Conservation (phyloP, 2,329 filamentous ascomycete species). For the Aureobasidium leucospermi region DNA sequence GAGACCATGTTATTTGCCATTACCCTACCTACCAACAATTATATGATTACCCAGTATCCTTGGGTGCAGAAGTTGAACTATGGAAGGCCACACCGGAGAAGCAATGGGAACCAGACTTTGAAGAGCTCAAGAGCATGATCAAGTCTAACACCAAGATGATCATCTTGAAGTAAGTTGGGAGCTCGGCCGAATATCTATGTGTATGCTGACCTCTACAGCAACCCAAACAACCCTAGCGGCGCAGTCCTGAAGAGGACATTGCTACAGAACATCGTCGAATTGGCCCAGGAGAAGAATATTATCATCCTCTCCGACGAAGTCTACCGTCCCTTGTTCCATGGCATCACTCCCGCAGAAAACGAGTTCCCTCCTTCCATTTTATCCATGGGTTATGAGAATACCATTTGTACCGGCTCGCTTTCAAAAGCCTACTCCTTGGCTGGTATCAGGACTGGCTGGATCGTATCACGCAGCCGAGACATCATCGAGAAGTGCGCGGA, state of each 20-base stretch:
- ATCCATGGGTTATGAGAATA: slow-evolving; percentile 63
- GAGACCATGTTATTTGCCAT: slow-evolving; percentile 79
- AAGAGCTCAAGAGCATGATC: slow-evolving; percentile 58
- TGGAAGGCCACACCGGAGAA: slow-evolving; percentile 64
- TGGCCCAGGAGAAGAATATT: slow-evolving; percentile 57
- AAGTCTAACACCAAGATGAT: slow-evolving; percentile 65
- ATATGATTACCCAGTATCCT: slow-evolving; percentile 63
- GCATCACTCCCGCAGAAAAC: slow-evolving; percentile 45
- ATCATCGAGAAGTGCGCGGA: slow-evolving; percentile 58
- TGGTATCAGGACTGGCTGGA: slow-evolving; percentile 76
- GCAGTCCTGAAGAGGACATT: slow-evolving; percentile 56
- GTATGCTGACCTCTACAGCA: slow-evolving; percentile 39
- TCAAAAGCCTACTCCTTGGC: slow-evolving; percentile 81
- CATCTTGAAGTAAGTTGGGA: slow-evolving; percentile 45
- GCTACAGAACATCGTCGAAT: slow-evolving; percentile 53
- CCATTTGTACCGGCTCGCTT: slow-evolving; percentile 70
- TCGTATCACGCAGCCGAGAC: slow-evolving; percentile 56
- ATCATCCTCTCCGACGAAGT: slow-evolving; percentile 72
- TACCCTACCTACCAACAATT: slow-evolving; percentile 84
- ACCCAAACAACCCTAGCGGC: slow-evolving; percentile 78
- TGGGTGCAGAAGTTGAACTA: slow-evolving; percentile 69
- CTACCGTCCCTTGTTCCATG: slow-evolving; percentile 76
- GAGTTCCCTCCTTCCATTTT: slow-evolving; percentile 61
- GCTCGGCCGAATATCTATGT: neutral
- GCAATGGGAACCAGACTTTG: slow-evolving; percentile 59